A percentile compares a stretch with the other conserved stretches of the same genome.
phyloP scores from a whole-genome alignment of 1,139 yeast genomes.

The Diutina siamensis region DNA sequence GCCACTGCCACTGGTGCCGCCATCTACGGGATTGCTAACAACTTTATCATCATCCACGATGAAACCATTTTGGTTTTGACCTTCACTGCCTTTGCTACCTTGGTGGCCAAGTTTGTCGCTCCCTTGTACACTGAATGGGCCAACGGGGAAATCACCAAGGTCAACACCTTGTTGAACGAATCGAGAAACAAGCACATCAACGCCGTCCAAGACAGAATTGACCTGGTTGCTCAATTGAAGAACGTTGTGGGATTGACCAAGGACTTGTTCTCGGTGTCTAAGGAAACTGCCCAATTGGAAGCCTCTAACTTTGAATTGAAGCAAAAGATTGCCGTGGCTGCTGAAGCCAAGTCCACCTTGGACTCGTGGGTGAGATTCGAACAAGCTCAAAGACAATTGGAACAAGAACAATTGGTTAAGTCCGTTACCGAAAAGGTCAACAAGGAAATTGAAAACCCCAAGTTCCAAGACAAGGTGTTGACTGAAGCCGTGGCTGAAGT shows the following conservation, averaged over 20 bases:
- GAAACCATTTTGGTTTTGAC: constrained; percentile 81
- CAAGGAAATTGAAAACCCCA: constrained; percentile 73
- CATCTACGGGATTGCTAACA: constrained; percentile 87
- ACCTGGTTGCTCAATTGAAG: constrained; percentile 75
- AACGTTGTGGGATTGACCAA: constrained; percentile 89
- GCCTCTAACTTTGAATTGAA: constrained; percentile 86
- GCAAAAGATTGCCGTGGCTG: constrained; percentile 79
- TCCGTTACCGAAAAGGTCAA: constrained; percentile 82
- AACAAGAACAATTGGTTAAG: constrained; percentile 86
- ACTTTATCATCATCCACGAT: constrained; percentile 84
- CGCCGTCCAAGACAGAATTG: constrained; percentile 90
- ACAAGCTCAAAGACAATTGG: constrained; percentile 90
- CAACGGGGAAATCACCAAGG: constrained; percentile 77
- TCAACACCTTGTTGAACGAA: constrained; percentile 68
- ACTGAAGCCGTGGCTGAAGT: constrained; percentile 85
- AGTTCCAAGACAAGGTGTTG: constrained; percentile 89
- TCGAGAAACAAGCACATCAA: constrained; percentile 85
- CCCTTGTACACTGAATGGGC: constrained; percentile 96
- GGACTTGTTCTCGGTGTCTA: constrained; percentile 83
- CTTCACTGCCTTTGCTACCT: constrained; percentile 63
- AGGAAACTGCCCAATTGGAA: constrained; percentile 93
- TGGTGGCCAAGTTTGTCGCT: constrained; percentile 80
- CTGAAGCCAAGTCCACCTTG: constrained; percentile 87
- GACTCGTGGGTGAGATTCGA: constrained; percentile 99
- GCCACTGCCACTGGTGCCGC: constrained; percentile 95